These are phyloP conservation scores for Triglochin maritima DNA, from an alignment of 106 monocot genomes.

Conservation along the genomic window DNA sequence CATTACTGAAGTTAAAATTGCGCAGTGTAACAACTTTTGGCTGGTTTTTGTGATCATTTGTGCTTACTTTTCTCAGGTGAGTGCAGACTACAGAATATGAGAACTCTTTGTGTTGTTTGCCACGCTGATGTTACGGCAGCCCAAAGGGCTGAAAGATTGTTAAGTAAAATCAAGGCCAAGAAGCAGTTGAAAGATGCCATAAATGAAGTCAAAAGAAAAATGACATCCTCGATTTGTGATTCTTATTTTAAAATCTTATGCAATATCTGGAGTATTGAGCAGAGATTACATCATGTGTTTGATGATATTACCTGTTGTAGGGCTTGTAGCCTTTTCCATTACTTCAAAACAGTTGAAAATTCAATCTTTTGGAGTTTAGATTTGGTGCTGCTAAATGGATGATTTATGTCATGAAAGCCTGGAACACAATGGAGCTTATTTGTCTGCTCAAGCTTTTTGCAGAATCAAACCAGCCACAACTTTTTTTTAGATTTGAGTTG, in stretches of 20 bases:
- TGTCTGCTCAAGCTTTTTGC: too few relatives aligned
- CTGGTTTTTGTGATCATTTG: too few relatives aligned
- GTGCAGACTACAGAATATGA: slow-evolving; percentile 89
- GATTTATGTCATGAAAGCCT: neutral
- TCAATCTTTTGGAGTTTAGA: neutral
- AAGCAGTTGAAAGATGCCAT: slow-evolving; percentile 43
- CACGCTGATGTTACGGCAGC: slow-evolving; percentile 71
- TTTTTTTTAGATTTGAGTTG: too few relatives aligned
- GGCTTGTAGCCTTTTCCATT: too few relatives aligned
- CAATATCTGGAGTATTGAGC: neutral
- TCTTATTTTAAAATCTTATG: neutral
- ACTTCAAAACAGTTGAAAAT: neutral
- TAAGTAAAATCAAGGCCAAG: slow-evolving; percentile 37
- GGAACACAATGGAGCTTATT: too few relatives aligned
- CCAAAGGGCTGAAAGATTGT: slow-evolving; percentile 39
- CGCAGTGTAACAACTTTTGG: neutral
- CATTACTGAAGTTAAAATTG: neutral
- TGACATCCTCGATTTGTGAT: neutral
- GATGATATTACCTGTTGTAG: neutral
- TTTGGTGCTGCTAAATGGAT: neutral
- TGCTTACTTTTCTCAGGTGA: slow-evolving; percentile 45
- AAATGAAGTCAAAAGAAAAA: slow-evolving; percentile 23
- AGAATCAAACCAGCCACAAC: too few relatives aligned
- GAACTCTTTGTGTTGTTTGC: slow-evolving; percentile 94
- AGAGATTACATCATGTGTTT: neutral